Evolutionary conservation across 2,329 filamentous ascomycete species (phyloP).

Genomic region (Zasmidium citrigriseum): DNA sequence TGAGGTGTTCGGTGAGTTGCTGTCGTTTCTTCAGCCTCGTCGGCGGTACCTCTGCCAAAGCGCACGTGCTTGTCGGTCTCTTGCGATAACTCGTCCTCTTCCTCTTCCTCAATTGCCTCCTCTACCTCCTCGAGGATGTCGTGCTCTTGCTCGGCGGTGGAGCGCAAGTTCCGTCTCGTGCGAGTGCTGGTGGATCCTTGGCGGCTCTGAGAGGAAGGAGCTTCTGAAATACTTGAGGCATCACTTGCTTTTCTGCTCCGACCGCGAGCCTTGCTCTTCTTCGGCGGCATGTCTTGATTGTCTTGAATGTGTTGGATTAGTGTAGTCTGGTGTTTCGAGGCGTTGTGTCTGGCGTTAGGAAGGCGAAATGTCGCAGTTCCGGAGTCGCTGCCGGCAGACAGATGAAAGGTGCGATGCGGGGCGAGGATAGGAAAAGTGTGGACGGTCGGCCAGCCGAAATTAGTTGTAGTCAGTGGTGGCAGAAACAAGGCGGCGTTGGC

Average conservation of each 20-base stretch:
- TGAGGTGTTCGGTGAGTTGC: slow-evolving; percentile 37
- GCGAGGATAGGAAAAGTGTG: too few relatives aligned
- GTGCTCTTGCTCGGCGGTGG: slow-evolving; percentile 5
- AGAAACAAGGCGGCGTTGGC: too few relatives aligned
- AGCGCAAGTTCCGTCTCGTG: background rate
- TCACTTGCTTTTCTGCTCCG: slow-evolving; percentile 8
- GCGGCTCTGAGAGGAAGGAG: background rate
- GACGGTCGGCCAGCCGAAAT: too few relatives aligned
- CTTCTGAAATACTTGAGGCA: slow-evolving; percentile 2
- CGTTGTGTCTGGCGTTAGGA: background rate
- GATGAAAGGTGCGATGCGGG: too few relatives aligned
- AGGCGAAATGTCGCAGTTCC: too few relatives aligned
- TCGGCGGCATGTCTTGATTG: slow-evolving; percentile 7
- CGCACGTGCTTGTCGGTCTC: slow-evolving; percentile 30
- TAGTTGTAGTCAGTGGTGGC: too few relatives aligned
- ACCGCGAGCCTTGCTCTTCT: slow-evolving; percentile 7
- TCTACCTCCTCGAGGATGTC: slow-evolving; percentile 7
- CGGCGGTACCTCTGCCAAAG: slow-evolving; percentile 28
- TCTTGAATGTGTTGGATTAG: background rate
- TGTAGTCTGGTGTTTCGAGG: background rate
- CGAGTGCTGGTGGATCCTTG: background rate
- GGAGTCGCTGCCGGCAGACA: too few relatives aligned
- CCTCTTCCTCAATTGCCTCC: slow-evolving; percentile 29
- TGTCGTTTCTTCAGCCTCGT: slow-evolving; percentile 24
- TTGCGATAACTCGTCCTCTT: slow-evolving; percentile 22